phyloP scores from a whole-genome alignment of 2,329 filamentous ascomycete genomes.

The Claviceps fusiformis region DNA sequence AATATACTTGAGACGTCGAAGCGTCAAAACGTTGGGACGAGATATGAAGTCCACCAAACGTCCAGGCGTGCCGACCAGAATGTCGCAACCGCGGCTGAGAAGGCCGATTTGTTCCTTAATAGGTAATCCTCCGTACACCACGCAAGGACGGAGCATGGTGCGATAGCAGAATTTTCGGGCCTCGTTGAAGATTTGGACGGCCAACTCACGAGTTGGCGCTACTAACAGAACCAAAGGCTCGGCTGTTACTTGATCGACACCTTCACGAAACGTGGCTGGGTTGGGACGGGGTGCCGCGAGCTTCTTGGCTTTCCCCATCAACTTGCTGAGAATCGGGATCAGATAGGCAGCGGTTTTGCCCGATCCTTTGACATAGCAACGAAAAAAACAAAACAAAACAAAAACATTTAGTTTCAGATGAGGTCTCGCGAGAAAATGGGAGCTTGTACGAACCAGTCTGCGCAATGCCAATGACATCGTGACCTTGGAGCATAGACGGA shows the following conservation, averaged over 20 bases:
- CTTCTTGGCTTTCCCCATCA: constrained; percentile 94
- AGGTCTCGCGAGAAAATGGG: not conserved
- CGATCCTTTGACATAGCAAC: constrained; percentile 52
- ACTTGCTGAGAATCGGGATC: constrained; percentile 72
- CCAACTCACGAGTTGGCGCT: constrained; percentile 77
- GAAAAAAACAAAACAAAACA: no score
- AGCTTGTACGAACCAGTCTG: constrained; percentile 61
- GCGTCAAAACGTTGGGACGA: constrained; percentile 51
- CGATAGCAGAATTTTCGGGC: constrained; percentile 86
- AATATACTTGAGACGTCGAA: constrained; percentile 64
- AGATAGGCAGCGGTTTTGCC: constrained; percentile 93
- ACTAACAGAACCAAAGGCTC: constrained; percentile 83
- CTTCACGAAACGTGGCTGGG: constrained; percentile 38
- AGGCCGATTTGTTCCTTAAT: constrained; percentile 55
- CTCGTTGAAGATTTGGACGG: constrained; percentile 91
- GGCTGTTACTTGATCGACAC: constrained; percentile 43
- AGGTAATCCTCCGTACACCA: constrained; percentile 76
- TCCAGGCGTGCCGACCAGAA: constrained; percentile 79
- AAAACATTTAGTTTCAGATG: not conserved
- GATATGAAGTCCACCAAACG: constrained; percentile 76
- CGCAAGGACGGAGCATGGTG: constrained; percentile 83
- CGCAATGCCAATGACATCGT: constrained; percentile 78
- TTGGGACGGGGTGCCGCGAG: constrained; percentile 66
- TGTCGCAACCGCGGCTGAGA: constrained; percentile 71
- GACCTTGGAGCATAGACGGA: constrained; percentile 60